Evolutionary conservation across 257 asterid species (phyloP), one percentile per base, ranked within the genome.

Genomic region (Mentha longifolia): DNA sequence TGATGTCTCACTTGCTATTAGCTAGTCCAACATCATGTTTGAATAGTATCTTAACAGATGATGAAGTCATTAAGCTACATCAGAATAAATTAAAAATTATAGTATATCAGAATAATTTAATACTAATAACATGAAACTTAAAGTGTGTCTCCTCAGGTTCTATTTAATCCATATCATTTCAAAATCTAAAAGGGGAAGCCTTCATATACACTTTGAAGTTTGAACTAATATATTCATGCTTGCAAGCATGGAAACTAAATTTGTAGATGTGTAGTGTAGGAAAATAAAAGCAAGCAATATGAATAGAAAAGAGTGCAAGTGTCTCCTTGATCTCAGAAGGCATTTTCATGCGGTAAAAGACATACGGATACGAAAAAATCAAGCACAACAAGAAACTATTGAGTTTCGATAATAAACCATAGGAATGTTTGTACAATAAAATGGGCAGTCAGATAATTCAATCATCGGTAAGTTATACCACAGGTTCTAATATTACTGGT

Each of bases 281-380:
- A 43, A 33, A 55, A 70, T 58, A 71, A 16, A 70, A 33, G 25
- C 67, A 70, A 28, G 17, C 41, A 55, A n/a, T 54, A 64, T 11
- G n/a, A 56, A 17, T 25, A 37, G 59, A 64, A 39, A 55, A 11
- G 41, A 43, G 7, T 15, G 49, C 19, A 45, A 30, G 19, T 33
- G 64, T 16, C 19, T 7, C 25, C 17, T 50, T 41, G 62, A 6
- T 39, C 72, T 56, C 54, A 30, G 37, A 42, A 67, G 8, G 58
- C 16, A 17, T 28, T n/a, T 74, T 33, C 61, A 42, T 10, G 49
- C 37, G 65, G 45, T 62, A 54, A 43, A 57, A 31, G 17, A 30
- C n/a, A 22, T 51, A 42, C 37, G 9, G 59, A 69, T 25, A 66
- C 6, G 42, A 6, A 46, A 61, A 6, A 55, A 5, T 54, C 75